Evolutionary conservation across 2,329 filamentous ascomycete species (phyloP), one percentile per base, ranked within the genome.

Genomic region (Verticillium isaacii): DNA sequence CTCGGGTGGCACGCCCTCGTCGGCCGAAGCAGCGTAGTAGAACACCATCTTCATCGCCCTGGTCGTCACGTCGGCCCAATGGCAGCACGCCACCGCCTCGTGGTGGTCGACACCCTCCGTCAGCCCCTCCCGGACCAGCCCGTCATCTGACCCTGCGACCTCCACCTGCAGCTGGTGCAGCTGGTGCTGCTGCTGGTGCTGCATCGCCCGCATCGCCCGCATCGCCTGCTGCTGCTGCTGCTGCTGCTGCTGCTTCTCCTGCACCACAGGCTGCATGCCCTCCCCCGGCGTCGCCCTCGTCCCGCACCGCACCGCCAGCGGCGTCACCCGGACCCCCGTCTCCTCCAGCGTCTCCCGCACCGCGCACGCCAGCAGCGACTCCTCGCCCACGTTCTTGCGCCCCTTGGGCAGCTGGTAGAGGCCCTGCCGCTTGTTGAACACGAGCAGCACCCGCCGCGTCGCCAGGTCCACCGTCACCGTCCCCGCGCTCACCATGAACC

Each of bases 341-440:
- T 82, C 80, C 64, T 83, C 80, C 54, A 72, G 72, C 0, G 80
- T 81, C 68, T 82, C 80, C 32, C 80, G 77, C 15, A 82, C 64
- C 14, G 80, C 80, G 0, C 79, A 72, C 2, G 68, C 69, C 32
- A 75, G 72, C 37, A 80, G 70, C 9, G 37, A 25, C 63, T 72
- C 72, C 64, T 82, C 80, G 60, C 73, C 74, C 54, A 82, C 76
- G 66, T 81, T 77, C 67, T 80, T 80, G 63, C 79, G 75, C 56
- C 80, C 80, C 67, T 82, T 82, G 57, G 80, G 80, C 7, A 82
- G 72, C 68, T 82, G 79, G 66, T 72, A 77, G 64, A 80, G 77
- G 19, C 73, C 71, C 62, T 78, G 75, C 55, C 72, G 72, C 32
- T 69, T 68, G 68, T 82, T 80, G 68, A 73, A 78, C 23, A 82